Conservation (phyloP, 352 stramenopile genomes). For the Pythium brassicae region DNA sequence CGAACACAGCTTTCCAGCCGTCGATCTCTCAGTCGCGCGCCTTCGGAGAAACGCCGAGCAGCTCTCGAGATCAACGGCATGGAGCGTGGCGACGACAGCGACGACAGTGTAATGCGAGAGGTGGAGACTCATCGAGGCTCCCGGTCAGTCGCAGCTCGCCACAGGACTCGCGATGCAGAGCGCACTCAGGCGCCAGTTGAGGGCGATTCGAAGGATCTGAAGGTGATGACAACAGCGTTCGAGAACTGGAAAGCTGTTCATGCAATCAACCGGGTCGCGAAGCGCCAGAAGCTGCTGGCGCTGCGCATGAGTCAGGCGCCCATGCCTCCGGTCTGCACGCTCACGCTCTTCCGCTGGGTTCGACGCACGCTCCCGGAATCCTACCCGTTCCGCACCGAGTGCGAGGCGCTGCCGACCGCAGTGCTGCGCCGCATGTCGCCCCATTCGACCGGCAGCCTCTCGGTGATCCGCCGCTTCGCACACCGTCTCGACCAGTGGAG, state of each 20-base stretch:
- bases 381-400: constrained; percentile 17
- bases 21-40: neutral
- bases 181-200: no score
- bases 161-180: no score
- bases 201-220: neutral
- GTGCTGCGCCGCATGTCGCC: constrained; percentile 25
- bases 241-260: constrained; percentile 43
- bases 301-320: constrained; percentile 17
- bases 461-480: constrained; percentile 13
- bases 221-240: constrained; percentile 33
- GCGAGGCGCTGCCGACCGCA: constrained; percentile 23
- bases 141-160: neutral
- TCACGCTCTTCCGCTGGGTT: constrained; percentile 52
- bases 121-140: neutral
- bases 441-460: neutral
- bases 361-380: constrained; percentile 25
- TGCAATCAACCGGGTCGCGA: constrained; percentile 25
- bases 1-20: neutral
- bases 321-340: constrained; percentile 25
- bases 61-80: neutral
- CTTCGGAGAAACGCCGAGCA: neutral
- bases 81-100: neutral
- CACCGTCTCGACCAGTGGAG: constrained; percentile 13
- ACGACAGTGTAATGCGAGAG: neutral
- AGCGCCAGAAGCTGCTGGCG: constrained; percentile 21